Conservation (phyloP, 306 rosid genomes). For the Prunus dulcis region DNA sequence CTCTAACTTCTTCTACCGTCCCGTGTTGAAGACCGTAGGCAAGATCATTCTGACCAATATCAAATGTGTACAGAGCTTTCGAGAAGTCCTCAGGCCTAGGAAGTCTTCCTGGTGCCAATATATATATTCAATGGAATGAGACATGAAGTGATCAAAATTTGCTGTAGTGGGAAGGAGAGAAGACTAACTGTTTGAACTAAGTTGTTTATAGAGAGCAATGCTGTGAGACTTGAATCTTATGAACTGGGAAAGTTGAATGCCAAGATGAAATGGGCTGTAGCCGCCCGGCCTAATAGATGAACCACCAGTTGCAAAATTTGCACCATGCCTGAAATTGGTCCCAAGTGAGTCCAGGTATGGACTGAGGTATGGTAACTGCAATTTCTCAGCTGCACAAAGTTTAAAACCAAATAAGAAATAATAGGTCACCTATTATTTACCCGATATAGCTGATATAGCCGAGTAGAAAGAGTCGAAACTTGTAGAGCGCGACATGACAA, state of each 20-base stretch:
- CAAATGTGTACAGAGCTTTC: conserved; percentile 71
- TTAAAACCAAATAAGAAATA: not conserved
- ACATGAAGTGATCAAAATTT: not conserved
- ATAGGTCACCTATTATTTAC: too few relatives aligned
- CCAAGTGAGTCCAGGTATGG: conserved; percentile 83
- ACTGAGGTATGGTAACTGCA: conserved; percentile 71
- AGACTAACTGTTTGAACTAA: conserved; percentile 37
- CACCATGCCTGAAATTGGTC: conserved; percentile 72
- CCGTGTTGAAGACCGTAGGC: conserved; percentile 50
- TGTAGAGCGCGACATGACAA: not conserved
- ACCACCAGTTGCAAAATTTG: conserved; percentile 79
- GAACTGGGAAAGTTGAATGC: conserved; percentile 71
- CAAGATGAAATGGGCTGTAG: conserved; percentile 73
- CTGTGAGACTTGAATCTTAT: conserved; percentile 56
- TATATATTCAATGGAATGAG: conserved; percentile 2
- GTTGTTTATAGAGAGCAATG: conserved; percentile 48
- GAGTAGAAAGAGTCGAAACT: too few relatives aligned
- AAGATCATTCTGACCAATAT: conserved; percentile 90
- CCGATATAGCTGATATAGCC: too few relatives aligned
- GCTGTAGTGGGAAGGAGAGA: conserved; percentile 7
- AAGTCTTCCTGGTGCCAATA: conserved; percentile 39
- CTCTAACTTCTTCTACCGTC: conserved; percentile 51
- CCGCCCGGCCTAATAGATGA: conserved; percentile 70
- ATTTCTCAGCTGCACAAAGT: conserved; percentile 67
- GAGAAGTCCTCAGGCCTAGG: conserved; percentile 70